A percentile compares a stretch with the other conserved stretches of the same genome.
phyloP scores from a whole-genome alignment of 805 yeast species.

The Kluyveromyces dobzhanskii region DNA sequence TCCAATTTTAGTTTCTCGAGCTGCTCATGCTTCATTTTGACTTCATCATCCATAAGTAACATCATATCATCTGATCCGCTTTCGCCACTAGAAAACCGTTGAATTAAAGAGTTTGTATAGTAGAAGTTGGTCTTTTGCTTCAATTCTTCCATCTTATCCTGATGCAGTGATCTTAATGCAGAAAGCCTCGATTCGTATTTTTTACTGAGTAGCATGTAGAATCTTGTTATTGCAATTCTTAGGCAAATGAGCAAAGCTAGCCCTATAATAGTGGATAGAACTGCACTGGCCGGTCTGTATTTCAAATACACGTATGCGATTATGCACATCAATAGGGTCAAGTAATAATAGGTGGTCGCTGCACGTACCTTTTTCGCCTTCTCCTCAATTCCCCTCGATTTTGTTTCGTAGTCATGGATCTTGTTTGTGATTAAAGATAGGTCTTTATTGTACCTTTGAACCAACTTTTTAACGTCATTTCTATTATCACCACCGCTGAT shows the following conservation, averaged over 20 bases:
- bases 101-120: conserved; percentile 64
- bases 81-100: conserved; percentile 49
- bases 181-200: conserved; percentile 21
- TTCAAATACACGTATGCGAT: not conserved
- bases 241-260: conserved; percentile 2
- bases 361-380: conserved; percentile 12
- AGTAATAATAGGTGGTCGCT: not conserved
- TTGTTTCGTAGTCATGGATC: conserved; percentile 22
- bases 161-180: conserved; percentile 37
- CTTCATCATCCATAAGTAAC: conserved; percentile 36
- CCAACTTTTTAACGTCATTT: conserved; percentile 12
- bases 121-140: conserved; percentile 68
- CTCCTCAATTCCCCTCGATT: conserved; percentile 14
- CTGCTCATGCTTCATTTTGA: conserved; percentile 32
- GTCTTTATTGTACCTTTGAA: conserved; percentile 24
- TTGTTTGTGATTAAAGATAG: conserved; percentile 20
- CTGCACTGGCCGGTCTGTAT: not conserved
- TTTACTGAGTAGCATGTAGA: conserved; percentile 5
- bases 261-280: not conserved
- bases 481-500: conserved; percentile 4
- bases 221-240: conserved; percentile 4
- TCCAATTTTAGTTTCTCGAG: conserved; percentile 32
- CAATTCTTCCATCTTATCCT: conserved; percentile 52
- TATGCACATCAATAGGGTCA: not conserved
- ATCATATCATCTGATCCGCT: conserved; percentile 39